These are phyloP conservation scores for Xerocomus potaroensis DNA, from an alignment of 768 basidiomycete species.

Conservation along the genomic window DNA sequence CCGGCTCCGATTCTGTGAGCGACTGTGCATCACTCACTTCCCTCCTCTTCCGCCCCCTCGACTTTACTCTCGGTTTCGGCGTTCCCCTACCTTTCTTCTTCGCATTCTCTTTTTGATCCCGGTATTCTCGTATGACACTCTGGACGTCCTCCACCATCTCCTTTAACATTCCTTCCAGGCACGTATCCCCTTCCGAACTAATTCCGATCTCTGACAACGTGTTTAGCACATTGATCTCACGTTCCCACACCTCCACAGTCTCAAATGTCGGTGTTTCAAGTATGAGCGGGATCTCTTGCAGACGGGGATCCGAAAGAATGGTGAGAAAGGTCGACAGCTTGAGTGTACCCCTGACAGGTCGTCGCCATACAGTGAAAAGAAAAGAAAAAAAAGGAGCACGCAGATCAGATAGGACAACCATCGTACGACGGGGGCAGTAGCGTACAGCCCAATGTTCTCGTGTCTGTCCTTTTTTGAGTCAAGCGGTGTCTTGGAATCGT, in stretches of 20 bases:
- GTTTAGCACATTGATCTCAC: slow-evolving; percentile 64
- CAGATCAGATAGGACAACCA: neutral
- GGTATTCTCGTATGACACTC: slow-evolving; percentile 10
- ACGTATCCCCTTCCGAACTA: neutral
- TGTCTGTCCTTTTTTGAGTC: slow-evolving; percentile 74
- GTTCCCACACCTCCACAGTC: slow-evolving; percentile 62
- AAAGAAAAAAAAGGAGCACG: neutral
- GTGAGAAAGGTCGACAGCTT: slow-evolving; percentile 58
- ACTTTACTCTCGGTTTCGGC: neutral
- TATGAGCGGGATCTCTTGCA: slow-evolving; percentile 69
- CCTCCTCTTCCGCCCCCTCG: slow-evolving; percentile 5
- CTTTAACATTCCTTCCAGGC: slow-evolving; percentile 1
- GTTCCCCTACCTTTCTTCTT: slow-evolving; percentile 1
- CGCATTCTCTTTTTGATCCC: slow-evolving; percentile 5
- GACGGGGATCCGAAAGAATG: slow-evolving; percentile 64
- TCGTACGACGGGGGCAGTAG: slow-evolving; percentile 7
- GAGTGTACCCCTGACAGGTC: slow-evolving; percentile 54
- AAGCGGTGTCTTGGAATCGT: slow-evolving; percentile 69
- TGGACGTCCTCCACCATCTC: slow-evolving; percentile 13
- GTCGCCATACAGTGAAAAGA: neutral
- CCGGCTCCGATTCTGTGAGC: neutral
- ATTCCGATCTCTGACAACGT: slow-evolving; percentile 28
- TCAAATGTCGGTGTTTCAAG: slow-evolving; percentile 80
- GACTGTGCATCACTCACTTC: slow-evolving; percentile 8
- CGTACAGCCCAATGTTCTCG: slow-evolving; percentile 80